Conservation (phyloP, 129 eudicot genomes). For the Lonicera japonica region DNA sequence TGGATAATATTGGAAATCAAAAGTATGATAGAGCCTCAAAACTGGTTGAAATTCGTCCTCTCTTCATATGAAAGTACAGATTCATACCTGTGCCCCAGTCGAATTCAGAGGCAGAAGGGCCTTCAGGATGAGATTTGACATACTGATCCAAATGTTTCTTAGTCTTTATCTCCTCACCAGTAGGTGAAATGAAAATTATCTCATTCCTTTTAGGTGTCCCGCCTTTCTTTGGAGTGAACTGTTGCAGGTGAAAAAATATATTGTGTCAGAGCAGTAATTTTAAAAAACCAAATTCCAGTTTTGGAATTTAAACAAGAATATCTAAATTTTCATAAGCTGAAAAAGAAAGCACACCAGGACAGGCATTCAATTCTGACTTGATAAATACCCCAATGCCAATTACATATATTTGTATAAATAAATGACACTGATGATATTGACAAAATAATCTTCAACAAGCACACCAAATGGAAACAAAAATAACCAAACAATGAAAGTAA, state of each 20-base stretch:
- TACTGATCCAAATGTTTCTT: constrained; percentile 35
- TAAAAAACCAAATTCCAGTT: neutral
- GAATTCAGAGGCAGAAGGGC: constrained; percentile 31
- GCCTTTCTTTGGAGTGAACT: constrained; percentile 32
- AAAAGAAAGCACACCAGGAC: no score
- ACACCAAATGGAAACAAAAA: no score
- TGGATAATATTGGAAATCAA: neutral
- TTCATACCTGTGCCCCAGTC: constrained; percentile 37
- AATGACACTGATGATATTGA: no score
- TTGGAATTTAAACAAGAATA: no score
- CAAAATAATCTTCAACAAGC: no score
- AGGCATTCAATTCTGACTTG: no score
- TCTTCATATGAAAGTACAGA: neutral
- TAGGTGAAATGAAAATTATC: constrained; percentile 27
- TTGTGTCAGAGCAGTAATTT: neutral
- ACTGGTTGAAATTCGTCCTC: neutral
- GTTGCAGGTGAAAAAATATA: neutral
- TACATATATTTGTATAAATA: no score
- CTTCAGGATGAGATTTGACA: constrained; percentile 30
- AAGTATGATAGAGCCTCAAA: neutral
- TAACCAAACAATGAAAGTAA: no score
- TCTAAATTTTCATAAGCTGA: no score
- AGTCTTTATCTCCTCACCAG: constrained; percentile 37
- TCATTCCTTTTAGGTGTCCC: constrained; percentile 30
- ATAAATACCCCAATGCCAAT: no score